phyloP scores from a whole-genome alignment of 148 eudicot genomes.

The Dianthus caryophyllus region DNA sequence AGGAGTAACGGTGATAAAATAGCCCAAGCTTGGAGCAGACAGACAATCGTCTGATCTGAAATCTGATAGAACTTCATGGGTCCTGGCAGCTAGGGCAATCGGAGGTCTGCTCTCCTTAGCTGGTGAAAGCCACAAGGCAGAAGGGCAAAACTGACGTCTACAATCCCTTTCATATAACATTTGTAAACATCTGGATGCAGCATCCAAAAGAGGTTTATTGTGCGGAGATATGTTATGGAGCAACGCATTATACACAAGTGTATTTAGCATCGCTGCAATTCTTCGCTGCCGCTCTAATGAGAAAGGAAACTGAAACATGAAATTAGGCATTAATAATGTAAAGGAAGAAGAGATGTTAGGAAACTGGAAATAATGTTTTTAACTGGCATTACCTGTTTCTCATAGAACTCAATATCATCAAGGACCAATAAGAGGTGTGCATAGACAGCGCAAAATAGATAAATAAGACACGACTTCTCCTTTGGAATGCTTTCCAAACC shows the following conservation, averaged over 20 bases:
- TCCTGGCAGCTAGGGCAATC: conserved; percentile 85
- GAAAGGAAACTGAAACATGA: conserved; percentile 68
- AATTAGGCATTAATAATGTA: conserved; percentile 15
- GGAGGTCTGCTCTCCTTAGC: conserved; percentile 78
- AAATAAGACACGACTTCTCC: conserved; percentile 64
- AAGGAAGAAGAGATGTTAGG: neutral
- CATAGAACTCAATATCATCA: conserved; percentile 94
- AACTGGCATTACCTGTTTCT: conserved; percentile 63
- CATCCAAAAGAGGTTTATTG: conserved; percentile 53
- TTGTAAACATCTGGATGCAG: conserved; percentile 82
- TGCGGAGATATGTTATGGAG: conserved; percentile 39
- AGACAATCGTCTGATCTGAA: conserved; percentile 45
- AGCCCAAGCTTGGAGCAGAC: conserved; percentile 48
- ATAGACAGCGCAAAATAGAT: conserved; percentile 79
- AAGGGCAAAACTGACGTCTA: conserved; percentile 85
- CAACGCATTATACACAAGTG: conserved; percentile 71
- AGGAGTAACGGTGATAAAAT: conserved; percentile 74
- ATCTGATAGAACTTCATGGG: conserved; percentile 69
- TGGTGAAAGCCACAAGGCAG: conserved; percentile 89
- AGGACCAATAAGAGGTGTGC: conserved; percentile 82
- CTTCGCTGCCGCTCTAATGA: conserved; percentile 81
- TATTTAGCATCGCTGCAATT: conserved; percentile 83
- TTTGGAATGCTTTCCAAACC: conserved; percentile 68
- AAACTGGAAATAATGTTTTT: conserved; percentile 3
- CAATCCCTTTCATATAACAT: conserved; percentile 94